Percentiles rank a stretch among this genome's conserved stretches.
phyloP scores from a whole-genome alignment of 345 rosid genomes.

The Sisymbrium altissimum region DNA sequence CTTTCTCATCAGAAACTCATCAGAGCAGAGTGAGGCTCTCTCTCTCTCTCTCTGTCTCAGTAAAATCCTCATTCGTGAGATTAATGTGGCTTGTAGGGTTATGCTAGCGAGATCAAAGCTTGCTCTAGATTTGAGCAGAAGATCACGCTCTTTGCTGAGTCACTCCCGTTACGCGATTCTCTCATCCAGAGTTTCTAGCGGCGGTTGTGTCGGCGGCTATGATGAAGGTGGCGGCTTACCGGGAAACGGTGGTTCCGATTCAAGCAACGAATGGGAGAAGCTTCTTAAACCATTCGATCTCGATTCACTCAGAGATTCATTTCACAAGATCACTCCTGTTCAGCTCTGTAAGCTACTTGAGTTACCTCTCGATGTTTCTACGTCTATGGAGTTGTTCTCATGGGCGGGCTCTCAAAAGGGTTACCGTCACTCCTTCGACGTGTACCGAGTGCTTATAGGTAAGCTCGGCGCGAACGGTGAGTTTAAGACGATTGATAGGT shows the following conservation, averaged over 20 bases:
- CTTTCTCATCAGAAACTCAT: not conserved
- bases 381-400: slow-evolving; percentile 59
- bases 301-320: slow-evolving; percentile 50
- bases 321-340: slow-evolving; percentile 49
- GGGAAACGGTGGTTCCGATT: slow-evolving; percentile 29
- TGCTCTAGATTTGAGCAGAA: slow-evolving; percentile 37
- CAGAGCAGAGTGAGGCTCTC: no score
- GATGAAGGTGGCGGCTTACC: not conserved
- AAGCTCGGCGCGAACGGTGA: slow-evolving; percentile 69
- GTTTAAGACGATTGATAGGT: slow-evolving; percentile 58
- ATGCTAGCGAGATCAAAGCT: slow-evolving; percentile 48
- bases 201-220: slow-evolving; percentile 9
- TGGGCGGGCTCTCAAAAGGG: slow-evolving; percentile 68
- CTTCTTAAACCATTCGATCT: slow-evolving; percentile 78
- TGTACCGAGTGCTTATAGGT: slow-evolving; percentile 53
- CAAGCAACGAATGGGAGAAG: slow-evolving; percentile 75
- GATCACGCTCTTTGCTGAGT: slow-evolving; percentile 21
- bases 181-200: slow-evolving; percentile 19
- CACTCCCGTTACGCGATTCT: not conserved
- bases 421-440: slow-evolving; percentile 61
- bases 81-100: slow-evolving; percentile 29
- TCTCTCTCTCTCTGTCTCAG: not conserved
- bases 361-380: slow-evolving; percentile 64
- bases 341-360: slow-evolving; percentile 59
- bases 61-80: no score